Percentiles rank a stretch among this genome's conserved stretches.
Evolutionary conservation across 2,329 filamentous ascomycete species (phyloP).

Genomic region (Microdochium nivale): DNA sequence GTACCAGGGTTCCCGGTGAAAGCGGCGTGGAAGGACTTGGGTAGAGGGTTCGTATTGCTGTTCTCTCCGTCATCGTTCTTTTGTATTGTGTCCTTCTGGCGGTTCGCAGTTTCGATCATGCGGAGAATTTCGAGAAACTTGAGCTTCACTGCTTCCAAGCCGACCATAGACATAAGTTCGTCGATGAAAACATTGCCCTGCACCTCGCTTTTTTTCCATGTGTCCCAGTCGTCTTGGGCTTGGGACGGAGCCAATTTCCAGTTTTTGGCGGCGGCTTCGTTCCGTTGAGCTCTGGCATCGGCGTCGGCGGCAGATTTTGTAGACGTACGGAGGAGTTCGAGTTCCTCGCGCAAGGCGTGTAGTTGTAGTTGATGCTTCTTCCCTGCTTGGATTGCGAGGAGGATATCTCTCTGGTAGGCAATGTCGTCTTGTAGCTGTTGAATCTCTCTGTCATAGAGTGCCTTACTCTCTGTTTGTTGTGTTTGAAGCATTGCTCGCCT

Average conservation of each 20-base stretch:
- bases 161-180: conserved; percentile 60
- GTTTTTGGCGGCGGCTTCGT: conserved; percentile 1
- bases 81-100: conserved; percentile 45
- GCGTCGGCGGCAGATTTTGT: conserved; percentile 16
- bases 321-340: conserved; percentile 24
- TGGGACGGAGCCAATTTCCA: conserved; percentile 5
- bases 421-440: conserved; percentile 45
- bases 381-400: conserved; percentile 35
- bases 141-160: conserved; percentile 60
- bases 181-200: conserved; percentile 48
- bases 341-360: conserved; percentile 34
- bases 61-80: too few relatives aligned
- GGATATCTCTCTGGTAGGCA: conserved; percentile 31
- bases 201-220: conserved; percentile 44
- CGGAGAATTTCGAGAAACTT: conserved; percentile 55
- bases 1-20: conserved; percentile 61
- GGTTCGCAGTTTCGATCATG: conserved; percentile 48
- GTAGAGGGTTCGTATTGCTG: conserved; percentile 12
- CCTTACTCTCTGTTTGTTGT: conserved; percentile 2
- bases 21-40: conserved; percentile 40
- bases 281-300: conserved; percentile 8
- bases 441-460: conserved; percentile 32
- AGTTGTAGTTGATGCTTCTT: conserved; percentile 33
- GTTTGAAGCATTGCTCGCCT: too few relatives aligned
- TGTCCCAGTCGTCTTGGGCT: conserved; percentile 50